phyloP scores from a whole-genome alignment of 78 protist species.

The Mastigamoeba balamuthi region DNA sequence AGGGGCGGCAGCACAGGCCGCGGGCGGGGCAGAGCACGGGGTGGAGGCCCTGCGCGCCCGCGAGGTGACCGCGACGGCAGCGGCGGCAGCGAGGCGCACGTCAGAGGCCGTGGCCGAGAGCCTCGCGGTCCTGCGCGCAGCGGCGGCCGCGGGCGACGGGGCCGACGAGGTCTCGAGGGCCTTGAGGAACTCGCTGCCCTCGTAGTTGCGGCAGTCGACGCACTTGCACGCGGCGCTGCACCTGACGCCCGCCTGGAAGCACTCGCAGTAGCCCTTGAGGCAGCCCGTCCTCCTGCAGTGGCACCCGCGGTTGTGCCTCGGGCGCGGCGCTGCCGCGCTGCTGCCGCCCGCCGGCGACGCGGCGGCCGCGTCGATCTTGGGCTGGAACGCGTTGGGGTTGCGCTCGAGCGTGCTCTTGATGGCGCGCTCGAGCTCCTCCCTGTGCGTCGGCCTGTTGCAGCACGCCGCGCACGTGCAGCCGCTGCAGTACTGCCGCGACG shows the following conservation, averaged over 20 bases:
- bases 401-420: constrained; percentile 44
- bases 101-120: too few relatives aligned
- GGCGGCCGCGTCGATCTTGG: constrained; percentile 26
- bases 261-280: constrained; percentile 79
- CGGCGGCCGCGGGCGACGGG: too few relatives aligned
- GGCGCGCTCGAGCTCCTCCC: constrained; percentile 32
- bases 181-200: too few relatives aligned
- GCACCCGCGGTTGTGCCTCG: constrained; percentile 63
- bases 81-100: too few relatives aligned
- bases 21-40: too few relatives aligned
- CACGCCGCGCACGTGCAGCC: constrained; percentile 57
- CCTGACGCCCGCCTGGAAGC: constrained; percentile 63
- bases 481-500: constrained; percentile 21
- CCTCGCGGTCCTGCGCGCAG: too few relatives aligned
- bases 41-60: too few relatives aligned
- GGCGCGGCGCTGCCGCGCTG: too few relatives aligned
- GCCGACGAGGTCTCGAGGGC: too few relatives aligned
- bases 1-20: too few relatives aligned
- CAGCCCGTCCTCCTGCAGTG: constrained; percentile 65
- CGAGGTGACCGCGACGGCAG: too few relatives aligned
- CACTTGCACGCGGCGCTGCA: constrained; percentile 56
- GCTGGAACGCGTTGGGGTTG: constrained; percentile 62
- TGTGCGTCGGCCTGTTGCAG: constrained; percentile 40
- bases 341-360: neutral
- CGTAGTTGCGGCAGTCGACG: constrained; percentile 27